Percentiles rank a stretch among this genome's conserved stretches.
phyloP scores from a whole-genome alignment of 176 grass and related monocot species.

The Guadua angustifolia region DNA sequence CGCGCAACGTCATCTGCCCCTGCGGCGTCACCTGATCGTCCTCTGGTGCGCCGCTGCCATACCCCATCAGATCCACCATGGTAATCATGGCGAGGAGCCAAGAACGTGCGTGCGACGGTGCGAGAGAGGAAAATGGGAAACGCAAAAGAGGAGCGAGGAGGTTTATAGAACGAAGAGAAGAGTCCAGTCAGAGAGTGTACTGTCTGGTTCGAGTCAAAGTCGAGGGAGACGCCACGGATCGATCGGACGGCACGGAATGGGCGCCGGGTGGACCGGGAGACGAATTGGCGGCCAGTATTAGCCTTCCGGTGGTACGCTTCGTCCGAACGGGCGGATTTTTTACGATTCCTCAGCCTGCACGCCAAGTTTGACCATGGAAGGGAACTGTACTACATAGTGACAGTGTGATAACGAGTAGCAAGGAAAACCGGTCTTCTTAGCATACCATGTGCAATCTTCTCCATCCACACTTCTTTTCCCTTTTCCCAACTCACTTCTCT shows the following conservation, averaged over 20 bases:
- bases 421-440: neutral
- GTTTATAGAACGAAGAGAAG: neutral
- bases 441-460: no score
- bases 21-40: neutral
- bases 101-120: neutral
- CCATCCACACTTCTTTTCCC: no score
- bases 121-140: neutral
- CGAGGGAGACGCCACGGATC: neutral
- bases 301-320: conserved; percentile 32
- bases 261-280: neutral
- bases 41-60: neutral
- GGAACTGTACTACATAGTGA: neutral
- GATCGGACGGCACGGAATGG: neutral
- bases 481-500: no score
- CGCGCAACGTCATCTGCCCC: conserved; percentile 17
- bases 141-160: neutral
- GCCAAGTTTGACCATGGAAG: conserved; percentile 30
- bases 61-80: conserved; percentile 18
- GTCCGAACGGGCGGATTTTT: neutral
- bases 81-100: conserved; percentile 12
- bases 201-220: conserved; percentile 31
- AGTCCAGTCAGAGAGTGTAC: neutral
- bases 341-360: conserved; percentile 8
- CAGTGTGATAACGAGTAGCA: neutral
- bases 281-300: neutral